Evolutionary conservation across 129 eudicot species (phyloP), one percentile per base, ranked within the genome.

Genomic region (Centella asiatica): DNA sequence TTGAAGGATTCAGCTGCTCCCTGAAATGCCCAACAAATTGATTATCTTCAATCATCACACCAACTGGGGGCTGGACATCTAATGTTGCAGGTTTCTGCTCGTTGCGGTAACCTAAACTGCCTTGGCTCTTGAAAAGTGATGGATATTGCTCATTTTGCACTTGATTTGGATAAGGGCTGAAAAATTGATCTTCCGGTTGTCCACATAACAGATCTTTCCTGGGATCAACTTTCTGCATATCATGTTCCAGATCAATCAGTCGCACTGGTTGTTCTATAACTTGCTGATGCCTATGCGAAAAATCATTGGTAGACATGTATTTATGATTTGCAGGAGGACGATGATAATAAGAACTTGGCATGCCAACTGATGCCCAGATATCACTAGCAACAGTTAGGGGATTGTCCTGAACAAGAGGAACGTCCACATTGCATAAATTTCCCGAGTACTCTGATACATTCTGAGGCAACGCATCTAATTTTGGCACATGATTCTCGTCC

Each of bases 131-230:
- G 40, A 71, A 79, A 39, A 92, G 57, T 20, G 95, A 62, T n/a
- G 84, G 90, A 17, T 79, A 70, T 40, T 87, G 70, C 15, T 78
- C 95, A 32, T 54, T 82, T 69, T 76, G 76, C 53, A 80, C 85
- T 78, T 79, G 86, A 73, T 65, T 72, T 37, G 77, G 64, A 67
- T 80, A 82, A 23, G 90, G 69, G 74, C 46, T 57, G 57, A 72
- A 79, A 63, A 86, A 84, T 27, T 73, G 64, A 15, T 63, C 77
- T 23, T 52, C 58, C 7, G 92, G 37, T 65, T 70, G 77, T 60
- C 81, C 52, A 46, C 59, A 57, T 53, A 73, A 20, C 28, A 79
- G 44, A 76, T 61, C 69, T 71, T 62, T 78, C 60, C 65, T 45
- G 14, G 62, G n/a, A 47, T 66, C 83, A n/a, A 67, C 68, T 64